These are phyloP conservation scores for Neofusicoccum laricinum DNA, from an alignment of 2,329 filamentous ascomycete species.

Conservation along the genomic window DNA sequence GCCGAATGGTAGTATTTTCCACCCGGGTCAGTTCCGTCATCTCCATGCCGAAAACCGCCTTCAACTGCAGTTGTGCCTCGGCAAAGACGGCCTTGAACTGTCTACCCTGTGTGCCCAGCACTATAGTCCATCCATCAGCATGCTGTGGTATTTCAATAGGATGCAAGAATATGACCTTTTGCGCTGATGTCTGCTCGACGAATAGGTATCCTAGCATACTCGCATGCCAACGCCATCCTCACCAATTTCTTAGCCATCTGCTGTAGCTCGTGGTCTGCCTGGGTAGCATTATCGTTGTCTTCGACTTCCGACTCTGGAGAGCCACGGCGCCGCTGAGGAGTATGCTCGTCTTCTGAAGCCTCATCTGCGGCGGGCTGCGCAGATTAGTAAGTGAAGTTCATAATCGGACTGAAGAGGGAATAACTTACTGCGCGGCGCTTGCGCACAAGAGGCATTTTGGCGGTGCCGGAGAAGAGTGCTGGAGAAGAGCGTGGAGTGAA, in stretches of 20 bases:
- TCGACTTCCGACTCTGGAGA: slow-evolving; percentile 8
- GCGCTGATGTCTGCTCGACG: slow-evolving; percentile 56
- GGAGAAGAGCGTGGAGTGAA: not conserved
- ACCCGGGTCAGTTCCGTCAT: slow-evolving; percentile 76
- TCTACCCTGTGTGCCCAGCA: slow-evolving; percentile 66
- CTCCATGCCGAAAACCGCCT: slow-evolving; percentile 82
- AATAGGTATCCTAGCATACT: slow-evolving; percentile 58
- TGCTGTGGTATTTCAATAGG: not conserved
- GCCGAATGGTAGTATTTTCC: slow-evolving; percentile 77
- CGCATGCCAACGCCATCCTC: slow-evolving; percentile 58
- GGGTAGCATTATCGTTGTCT: not conserved
- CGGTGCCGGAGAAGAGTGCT: not conserved
- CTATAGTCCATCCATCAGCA: slow-evolving; percentile 32
- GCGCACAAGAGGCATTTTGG: slow-evolving; percentile 17
- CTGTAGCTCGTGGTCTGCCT: not conserved
- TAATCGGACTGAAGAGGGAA: not conserved
- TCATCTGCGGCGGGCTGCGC: slow-evolving; percentile 3
- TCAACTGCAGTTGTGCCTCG: slow-evolving; percentile 69
- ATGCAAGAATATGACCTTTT: slow-evolving; percentile 39
- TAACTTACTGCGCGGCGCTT: slow-evolving; percentile 18
- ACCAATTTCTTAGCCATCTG: slow-evolving; percentile 61
- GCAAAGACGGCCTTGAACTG: slow-evolving; percentile 76
- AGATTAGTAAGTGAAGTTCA: not conserved
- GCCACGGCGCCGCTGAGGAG: slow-evolving; percentile 10
- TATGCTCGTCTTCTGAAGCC: not conserved